phyloP scores from a whole-genome alignment of 352 stramenopile genomes.

The Globisporangium okanoganense region DNA sequence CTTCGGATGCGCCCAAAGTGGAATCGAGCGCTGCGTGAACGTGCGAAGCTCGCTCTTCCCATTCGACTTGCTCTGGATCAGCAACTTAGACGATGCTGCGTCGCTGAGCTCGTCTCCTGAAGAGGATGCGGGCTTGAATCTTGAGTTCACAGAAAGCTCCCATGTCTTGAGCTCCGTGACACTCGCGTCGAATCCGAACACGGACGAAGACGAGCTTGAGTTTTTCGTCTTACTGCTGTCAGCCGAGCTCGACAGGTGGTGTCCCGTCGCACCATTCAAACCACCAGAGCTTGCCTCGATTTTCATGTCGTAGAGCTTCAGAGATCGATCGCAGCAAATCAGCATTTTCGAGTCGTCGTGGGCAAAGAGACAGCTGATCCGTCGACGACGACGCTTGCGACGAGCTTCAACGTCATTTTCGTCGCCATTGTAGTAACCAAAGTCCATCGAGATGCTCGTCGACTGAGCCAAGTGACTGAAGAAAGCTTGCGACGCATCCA shows the following conservation, averaged over 20 bases:
- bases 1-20: conserved; percentile 77
- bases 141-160: conserved; percentile 33
- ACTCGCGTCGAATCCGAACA: conserved; percentile 65
- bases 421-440: conserved; percentile 54
- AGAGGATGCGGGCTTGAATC: conserved; percentile 28
- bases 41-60: conserved; percentile 65
- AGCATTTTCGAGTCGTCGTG: conserved; percentile 61
- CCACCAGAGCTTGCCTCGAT: conserved; percentile 6
- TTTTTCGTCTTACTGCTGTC: conserved; percentile 12
- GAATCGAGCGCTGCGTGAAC: conserved; percentile 54
- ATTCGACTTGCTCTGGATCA: conserved; percentile 21
- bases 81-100: not conserved
- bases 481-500: conserved; percentile 68
- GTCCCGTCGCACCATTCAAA: not conserved
- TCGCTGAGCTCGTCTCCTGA: conserved; percentile 10
- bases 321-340: conserved; percentile 51
- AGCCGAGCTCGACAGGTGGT: not conserved
- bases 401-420: conserved; percentile 45
- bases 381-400: conserved; percentile 44
- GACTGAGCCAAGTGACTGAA: conserved; percentile 66
- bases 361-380: conserved; percentile 63
- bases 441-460: conserved; percentile 44
- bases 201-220: conserved; percentile 36
- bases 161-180: conserved; percentile 60
- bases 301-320: conserved; percentile 68